These are phyloP conservation scores for Pseudogymnoascus sp. DNA, from an alignment of 2,329 filamentous ascomycete species.

Conservation along the genomic window DNA sequence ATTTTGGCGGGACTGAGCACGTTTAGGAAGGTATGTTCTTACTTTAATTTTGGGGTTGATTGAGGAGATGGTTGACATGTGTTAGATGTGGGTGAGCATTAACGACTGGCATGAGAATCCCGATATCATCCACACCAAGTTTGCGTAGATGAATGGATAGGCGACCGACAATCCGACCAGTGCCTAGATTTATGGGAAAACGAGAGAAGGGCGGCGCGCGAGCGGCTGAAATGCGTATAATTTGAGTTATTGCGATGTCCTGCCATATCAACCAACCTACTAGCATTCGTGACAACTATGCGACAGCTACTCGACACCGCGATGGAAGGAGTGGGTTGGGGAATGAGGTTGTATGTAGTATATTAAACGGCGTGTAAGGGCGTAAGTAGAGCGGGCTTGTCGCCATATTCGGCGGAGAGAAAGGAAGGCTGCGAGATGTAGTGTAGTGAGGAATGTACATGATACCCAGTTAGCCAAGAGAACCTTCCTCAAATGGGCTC, in stretches of 20 bases:
- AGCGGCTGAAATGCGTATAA: background rate
- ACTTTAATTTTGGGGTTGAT: slow-evolving; percentile 11
- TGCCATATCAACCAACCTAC: background rate
- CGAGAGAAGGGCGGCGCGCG: background rate
- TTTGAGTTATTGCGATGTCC: background rate
- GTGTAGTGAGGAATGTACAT: slow-evolving; percentile 5
- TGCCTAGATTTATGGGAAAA: background rate
- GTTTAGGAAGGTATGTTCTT: slow-evolving; percentile 75
- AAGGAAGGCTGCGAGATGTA: background rate
- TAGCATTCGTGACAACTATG: background rate
- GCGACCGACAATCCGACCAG: background rate
- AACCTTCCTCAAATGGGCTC: background rate
- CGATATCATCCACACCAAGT: slow-evolving; percentile 97
- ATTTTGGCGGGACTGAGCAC: slow-evolving; percentile 95
- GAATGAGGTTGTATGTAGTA: background rate
- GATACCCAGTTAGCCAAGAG: background rate
- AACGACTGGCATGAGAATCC: slow-evolving; percentile 99
- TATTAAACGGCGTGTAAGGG: background rate
- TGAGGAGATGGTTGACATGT: slow-evolving; percentile 13
- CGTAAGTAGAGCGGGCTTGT: background rate
- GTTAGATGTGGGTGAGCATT: slow-evolving; percentile 97
- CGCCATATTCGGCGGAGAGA: background rate
- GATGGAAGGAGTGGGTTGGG: background rate
- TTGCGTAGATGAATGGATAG: slow-evolving; percentile 50
- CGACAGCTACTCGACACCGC: background rate